Base-by-base conservation (phyloP, 495 filamentous ascomycete genomes). In the Lepidopterella palustris region DNA sequence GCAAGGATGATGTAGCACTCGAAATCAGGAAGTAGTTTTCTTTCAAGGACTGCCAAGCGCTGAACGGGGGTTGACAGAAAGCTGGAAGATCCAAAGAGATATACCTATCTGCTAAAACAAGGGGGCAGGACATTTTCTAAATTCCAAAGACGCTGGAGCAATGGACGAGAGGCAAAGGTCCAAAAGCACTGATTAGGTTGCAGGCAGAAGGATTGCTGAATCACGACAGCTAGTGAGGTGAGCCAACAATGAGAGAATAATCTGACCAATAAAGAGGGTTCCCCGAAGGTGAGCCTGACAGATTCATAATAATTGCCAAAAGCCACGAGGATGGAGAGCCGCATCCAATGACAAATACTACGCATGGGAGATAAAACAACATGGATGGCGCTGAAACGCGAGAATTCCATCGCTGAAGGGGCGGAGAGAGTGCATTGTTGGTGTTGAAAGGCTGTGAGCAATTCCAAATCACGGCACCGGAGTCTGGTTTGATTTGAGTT, bases 271-370 rank as follows among this genome's bases (percentile, higher is more conserved):
- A 27, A 24, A 50, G 21, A 25, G 15, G 47, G 26, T 50, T 24
- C 13, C 13, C 13, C 23, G 25, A 24, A 50, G 47, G 15, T n/a
- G 15, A 24, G 25, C 21, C 21, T 50, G 47, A 27, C 20, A 25
- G 47, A 25, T 25, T 50, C 47, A 50, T 20, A 31, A 18, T 40
- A 23, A n/a, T 55, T 55, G 18, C 35, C 10, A 27, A 45, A 57
- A 56, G 42, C 59, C 59, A 62, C 53, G 53, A 55, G 53, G 39
- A 3, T 24, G 25, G 21, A 45, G 5, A 45, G 35, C 56, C 21
- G 29, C n/a, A 20, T 51, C 13, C 51, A 32, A 40, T 62, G 59
- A 62, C 59, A 62, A 62, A 62, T 62, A 25, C 59, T 27, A 24
- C 21, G 23, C 13, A 11, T 25, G 47, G 25, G 21, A 25, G 47